Evolutionary conservation across 768 basidiomycete species (phyloP).

Genomic region (Epithele typhae): DNA sequence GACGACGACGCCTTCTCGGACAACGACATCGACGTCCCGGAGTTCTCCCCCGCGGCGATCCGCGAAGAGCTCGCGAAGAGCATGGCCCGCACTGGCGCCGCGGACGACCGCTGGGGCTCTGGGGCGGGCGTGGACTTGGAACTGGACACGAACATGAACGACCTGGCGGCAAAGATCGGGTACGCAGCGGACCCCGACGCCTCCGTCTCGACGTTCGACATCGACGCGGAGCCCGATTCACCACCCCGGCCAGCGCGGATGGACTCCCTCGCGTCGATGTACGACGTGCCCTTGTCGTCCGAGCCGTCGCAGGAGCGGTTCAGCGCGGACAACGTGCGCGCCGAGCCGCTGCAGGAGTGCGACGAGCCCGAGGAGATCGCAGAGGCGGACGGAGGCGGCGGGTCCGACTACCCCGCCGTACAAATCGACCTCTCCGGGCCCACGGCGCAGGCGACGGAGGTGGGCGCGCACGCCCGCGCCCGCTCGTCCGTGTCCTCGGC

Average conservation of each 20-base stretch:
- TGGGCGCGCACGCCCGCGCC: background rate
- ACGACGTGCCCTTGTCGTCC: conserved; percentile 20
- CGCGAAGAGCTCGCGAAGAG: conserved; percentile 57
- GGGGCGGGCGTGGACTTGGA: conserved; percentile 6
- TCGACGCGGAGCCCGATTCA: conserved; percentile 34
- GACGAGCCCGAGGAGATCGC: conserved; percentile 9
- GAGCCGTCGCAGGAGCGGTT: conserved; percentile 18
- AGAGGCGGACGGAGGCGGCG: background rate
- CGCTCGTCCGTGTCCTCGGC: background rate
- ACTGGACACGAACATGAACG: conserved; percentile 14
- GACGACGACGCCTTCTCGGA: conserved; percentile 78
- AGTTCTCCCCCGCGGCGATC: conserved; percentile 59
- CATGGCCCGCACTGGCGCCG: conserved; percentile 24
- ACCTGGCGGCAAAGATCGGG: conserved; percentile 29
- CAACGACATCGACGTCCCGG: conserved; percentile 44
- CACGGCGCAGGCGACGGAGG: conserved; percentile 4
- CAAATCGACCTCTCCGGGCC: conserved; percentile 17
- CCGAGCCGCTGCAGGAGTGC: conserved; percentile 10
- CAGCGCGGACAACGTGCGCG: conserved; percentile 2
- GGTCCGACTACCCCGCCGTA: conserved; percentile 14
- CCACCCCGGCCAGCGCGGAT: conserved; percentile 19
- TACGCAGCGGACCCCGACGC: conserved; percentile 35
- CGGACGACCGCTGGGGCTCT: conserved; percentile 29
- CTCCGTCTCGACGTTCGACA: conserved; percentile 57
- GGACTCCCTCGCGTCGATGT: conserved; percentile 15